These are phyloP conservation scores for Fusarium napiforme DNA, from an alignment of 2,329 filamentous ascomycete species.

Conservation along the genomic window DNA sequence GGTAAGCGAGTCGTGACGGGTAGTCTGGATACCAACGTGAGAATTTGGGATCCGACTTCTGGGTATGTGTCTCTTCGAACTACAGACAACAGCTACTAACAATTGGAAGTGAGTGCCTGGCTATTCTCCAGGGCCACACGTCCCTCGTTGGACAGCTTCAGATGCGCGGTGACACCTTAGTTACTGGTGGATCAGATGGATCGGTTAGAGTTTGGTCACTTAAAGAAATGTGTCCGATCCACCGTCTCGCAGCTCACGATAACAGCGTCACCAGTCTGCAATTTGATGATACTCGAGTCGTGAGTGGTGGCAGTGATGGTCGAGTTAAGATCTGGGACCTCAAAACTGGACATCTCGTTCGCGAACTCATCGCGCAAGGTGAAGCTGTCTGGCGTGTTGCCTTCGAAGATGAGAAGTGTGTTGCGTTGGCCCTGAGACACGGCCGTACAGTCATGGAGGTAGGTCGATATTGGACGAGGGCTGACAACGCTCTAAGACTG, in stretches of 20 bases:
- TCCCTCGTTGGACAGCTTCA: constrained; percentile 96
- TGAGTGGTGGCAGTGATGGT: constrained; percentile 96
- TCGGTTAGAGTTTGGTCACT: constrained; percentile 97
- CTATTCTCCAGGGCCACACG: constrained; percentile 95
- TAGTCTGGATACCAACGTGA: constrained; percentile 93
- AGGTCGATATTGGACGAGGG: constrained; percentile 49
- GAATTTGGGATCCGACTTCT: constrained; percentile 93
- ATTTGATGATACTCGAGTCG: constrained; percentile 94
- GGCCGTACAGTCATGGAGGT: constrained; percentile 98
- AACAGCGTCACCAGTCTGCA: constrained; percentile 98
- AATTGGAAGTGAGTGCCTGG: constrained; percentile 75
- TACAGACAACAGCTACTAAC: constrained; percentile 46
- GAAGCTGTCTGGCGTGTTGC: constrained; percentile 98
- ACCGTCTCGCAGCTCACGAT: constrained; percentile 94
- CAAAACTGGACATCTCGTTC: constrained; percentile 87
- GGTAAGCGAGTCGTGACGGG: constrained; percentile 93
- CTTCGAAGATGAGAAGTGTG: constrained; percentile 98
- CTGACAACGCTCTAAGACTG: constrained; percentile 38
- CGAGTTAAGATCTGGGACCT: constrained; percentile 98
- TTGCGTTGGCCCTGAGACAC: constrained; percentile 88
- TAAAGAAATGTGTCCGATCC: constrained; percentile 89
- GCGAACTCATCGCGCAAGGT: constrained; percentile 89
- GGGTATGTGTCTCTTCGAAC: constrained; percentile 68
- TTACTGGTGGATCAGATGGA: constrained; percentile 95
- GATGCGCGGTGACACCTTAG: constrained; percentile 92